phyloP scores from a whole-genome alignment of 345 rosid species.

The Reutealis trisperma region DNA sequence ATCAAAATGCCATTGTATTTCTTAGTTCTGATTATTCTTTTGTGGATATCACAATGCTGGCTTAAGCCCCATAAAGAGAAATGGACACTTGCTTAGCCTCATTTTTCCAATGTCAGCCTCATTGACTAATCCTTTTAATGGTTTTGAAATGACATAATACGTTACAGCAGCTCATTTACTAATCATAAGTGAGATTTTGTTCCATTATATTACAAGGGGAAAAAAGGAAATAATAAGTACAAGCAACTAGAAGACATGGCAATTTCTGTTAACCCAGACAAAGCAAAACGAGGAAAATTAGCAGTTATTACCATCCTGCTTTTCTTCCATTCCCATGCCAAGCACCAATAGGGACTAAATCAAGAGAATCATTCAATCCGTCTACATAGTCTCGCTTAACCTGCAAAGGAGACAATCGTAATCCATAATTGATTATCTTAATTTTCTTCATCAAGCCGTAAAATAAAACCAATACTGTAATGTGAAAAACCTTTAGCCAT shows the following conservation, averaged over 20 bases:
- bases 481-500: constrained; percentile 76
- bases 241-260: neutral
- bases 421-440: neutral
- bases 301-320: constrained; percentile 77
- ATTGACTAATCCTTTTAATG: neutral
- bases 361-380: constrained; percentile 77
- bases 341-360: constrained; percentile 92
- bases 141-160: neutral
- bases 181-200: neutral
- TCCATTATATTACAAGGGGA: neutral
- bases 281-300: neutral
- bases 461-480: neutral
- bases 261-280: neutral
- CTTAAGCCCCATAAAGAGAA: neutral
- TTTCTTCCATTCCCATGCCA: constrained; percentile 96
- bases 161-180: neutral
- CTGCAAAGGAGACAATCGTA: constrained; percentile 41
- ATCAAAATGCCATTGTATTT: neutral
- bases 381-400: constrained; percentile 89
- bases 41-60: neutral
- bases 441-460: neutral
- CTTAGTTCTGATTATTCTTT: neutral
- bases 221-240: neutral
- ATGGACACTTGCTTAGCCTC: neutral
- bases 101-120: neutral